Evolutionary conservation across 371 early-diverging fungal genomes (phyloP), one percentile per base, ranked within the genome.

Genomic region (Mucor racemosus): DNA sequence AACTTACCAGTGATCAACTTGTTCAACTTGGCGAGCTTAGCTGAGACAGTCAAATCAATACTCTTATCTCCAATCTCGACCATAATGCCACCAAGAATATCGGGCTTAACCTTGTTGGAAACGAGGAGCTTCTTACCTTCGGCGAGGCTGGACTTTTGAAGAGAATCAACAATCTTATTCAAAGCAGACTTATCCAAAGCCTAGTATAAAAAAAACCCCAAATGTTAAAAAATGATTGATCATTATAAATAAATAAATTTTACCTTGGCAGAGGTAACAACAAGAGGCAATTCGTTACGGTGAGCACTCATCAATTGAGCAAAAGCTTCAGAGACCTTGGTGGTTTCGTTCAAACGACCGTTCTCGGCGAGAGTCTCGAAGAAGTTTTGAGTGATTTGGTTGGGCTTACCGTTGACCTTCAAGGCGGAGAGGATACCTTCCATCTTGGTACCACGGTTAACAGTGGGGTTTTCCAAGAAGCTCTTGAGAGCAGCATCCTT

Each of bases 21-120:
- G 90, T 96, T 95, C 62, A 97, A 89, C 91, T 97, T 97, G 85
- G 92, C 90, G 77, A 98, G 83, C 84, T 93, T 94, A 81, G 93
- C 87, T 42, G 97, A 90, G 66, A 96, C 96, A 42, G 97, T 96
- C 84, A 98, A 88, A 81, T 98, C 99, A 76, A 98, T 95, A 76
- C 97, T 97, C 87, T 95, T 94, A 84, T 97, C 99, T 72, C 99
- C 98, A 76, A 97, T 85, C 80, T 97, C 98, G 61, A 98, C 92
- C 74, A 97, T 85, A 77, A 98, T 86, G 73, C 99, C 99, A 76
- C 99, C 99, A 61, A 97, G 82, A 76, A 98, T 94, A 76, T 88
- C 82, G 66, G 97, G 91, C 87, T 97, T 94, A 68, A 92, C 92
- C 93, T 94, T 95, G 94, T 93, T 95, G 78, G 90, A 85, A 64